phyloP scores from a whole-genome alignment of 2,329 filamentous ascomycete species.

The Penicillium corylophilum region DNA sequence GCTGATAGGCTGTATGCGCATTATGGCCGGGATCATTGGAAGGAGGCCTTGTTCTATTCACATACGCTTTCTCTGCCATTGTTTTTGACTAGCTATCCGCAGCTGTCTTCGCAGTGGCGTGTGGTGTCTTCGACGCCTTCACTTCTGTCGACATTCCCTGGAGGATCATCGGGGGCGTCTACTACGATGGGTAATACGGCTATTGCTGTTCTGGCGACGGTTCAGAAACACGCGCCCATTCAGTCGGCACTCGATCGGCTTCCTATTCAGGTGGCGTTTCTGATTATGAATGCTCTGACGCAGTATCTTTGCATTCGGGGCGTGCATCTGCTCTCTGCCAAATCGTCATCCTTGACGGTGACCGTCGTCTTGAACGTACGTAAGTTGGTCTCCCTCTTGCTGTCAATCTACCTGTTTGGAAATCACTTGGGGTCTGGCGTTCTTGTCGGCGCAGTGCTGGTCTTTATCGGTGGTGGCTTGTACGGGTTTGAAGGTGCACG shows the following conservation, averaged over 20 bases:
- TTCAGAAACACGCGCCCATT: conserved; percentile 21
- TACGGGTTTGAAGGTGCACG: conserved; percentile 72
- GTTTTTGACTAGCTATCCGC: conserved; percentile 40
- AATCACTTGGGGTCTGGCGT: conserved; percentile 77
- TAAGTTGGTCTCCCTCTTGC: conserved; percentile 84
- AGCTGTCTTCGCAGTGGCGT: conserved; percentile 38
- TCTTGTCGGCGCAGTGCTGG: conserved; percentile 74
- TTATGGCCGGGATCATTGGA: conserved; percentile 82
- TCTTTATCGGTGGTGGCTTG: conserved; percentile 86
- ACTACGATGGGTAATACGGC: conserved; percentile 4
- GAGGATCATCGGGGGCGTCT: not conserved
- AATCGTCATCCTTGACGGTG: conserved; percentile 87
- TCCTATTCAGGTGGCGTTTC: conserved; percentile 39
- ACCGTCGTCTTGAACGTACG: conserved; percentile 95
- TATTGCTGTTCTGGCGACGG: conserved; percentile 9
- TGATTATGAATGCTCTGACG: conserved; percentile 65
- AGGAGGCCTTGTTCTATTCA: conserved; percentile 94
- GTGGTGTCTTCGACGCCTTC: conserved; percentile 36
- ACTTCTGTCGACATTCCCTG: conserved; percentile 22
- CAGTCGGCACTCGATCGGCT: conserved; percentile 27
- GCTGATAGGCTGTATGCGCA: conserved; percentile 84
- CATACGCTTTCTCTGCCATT: conserved; percentile 52
- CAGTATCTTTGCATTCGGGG: conserved; percentile 95
- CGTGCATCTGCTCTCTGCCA: conserved; percentile 88
- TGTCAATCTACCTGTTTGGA: conserved; percentile 94